Percentiles rank a stretch among this genome's conserved stretches.
phyloP scores from a whole-genome alignment of 208 protist genomes.

The Wallacemonas rigidus region DNA sequence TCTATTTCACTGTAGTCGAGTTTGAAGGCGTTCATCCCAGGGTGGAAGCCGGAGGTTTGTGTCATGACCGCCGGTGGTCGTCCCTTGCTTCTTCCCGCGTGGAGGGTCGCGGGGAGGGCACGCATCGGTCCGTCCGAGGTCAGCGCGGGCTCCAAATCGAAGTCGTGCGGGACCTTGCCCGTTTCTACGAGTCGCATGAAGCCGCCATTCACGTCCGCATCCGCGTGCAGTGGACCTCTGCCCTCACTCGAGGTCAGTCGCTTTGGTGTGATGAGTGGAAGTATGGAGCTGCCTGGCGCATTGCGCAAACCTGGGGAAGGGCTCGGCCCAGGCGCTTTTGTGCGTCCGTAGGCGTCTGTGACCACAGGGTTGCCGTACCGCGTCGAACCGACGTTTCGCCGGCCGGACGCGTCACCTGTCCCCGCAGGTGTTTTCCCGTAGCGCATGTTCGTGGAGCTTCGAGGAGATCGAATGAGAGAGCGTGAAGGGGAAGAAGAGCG shows the following conservation, averaged over 20 bases:
- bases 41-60: conserved; percentile 55
- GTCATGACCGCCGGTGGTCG: conserved; percentile 55
- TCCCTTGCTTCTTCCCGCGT: conserved; percentile 19
- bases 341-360: conserved; percentile 2
- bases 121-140: conserved; percentile 61
- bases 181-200: conserved; percentile 51
- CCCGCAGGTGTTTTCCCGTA: neutral
- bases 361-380: conserved; percentile 10
- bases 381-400: conserved; percentile 3
- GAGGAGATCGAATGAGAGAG: conserved; percentile 11
- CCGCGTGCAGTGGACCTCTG: conserved; percentile 6
- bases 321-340: neutral
- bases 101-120: conserved; percentile 39
- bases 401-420: neutral
- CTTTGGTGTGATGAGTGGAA: conserved; percentile 20
- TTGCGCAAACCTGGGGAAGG: neutral
- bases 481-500: neutral
- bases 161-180: conserved; percentile 38
- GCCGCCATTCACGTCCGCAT: conserved; percentile 27
- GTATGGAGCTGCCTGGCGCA: conserved; percentile 9
- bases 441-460: neutral
- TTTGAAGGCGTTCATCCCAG: conserved; percentile 52
- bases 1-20: conserved; percentile 78
- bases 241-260: neutral
- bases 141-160: conserved; percentile 67